Base-by-base conservation (phyloP, 805 yeast genomes). In the Priceomyces melissophilus region DNA sequence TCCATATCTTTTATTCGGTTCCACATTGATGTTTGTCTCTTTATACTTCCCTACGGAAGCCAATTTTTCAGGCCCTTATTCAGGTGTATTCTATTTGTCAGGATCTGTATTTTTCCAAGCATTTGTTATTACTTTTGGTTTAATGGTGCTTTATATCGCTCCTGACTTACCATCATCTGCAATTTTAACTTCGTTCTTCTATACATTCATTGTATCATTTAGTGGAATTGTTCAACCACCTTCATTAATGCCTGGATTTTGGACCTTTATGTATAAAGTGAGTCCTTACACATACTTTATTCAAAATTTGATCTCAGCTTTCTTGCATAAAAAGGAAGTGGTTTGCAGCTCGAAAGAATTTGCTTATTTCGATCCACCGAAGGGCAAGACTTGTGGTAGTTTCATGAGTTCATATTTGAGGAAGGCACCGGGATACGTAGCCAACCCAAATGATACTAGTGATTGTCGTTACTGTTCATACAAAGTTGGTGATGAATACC, bases 221-320 rank as follows among this genome's bases (percentile, higher is more conserved):
- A 73, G 85, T 58, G 88, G 90, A 66, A 82, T 83, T 42, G 67
- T 81, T 44, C 87, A 81, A 53, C 78, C 81, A 12, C 63, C 63
- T 5, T 31, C 45, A 2, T 62, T 70, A 39, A 75, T 85, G 81
- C 93, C 95, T 10, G 81, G 86, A 1, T 87, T 87, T 69, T 87
- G 95, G 95, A 79, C 76, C 35, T 87, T 84, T 58, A 84, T 87
- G 89, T 82, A 84, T 76, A 76, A 84, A 49, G 72, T 71, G 14
- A 81, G 87, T 17, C 95, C 85, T 8, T 75, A 75, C 61, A 84
- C 91, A 1, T 87, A 87, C 55, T 77, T 82, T 58, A 67, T 86
- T 43, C 79, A 78, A 47, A 69, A 78, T 39, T 67, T 83, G 45
- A 65, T 81, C 33, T 33, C 69, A 65, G 17, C 62, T 57, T 25